A percentile compares a stretch with the other conserved stretches of the same genome.
Evolutionary conservation across 495 filamentous ascomycete species (phyloP).

Genomic region (Jackrogersella multiformis): DNA sequence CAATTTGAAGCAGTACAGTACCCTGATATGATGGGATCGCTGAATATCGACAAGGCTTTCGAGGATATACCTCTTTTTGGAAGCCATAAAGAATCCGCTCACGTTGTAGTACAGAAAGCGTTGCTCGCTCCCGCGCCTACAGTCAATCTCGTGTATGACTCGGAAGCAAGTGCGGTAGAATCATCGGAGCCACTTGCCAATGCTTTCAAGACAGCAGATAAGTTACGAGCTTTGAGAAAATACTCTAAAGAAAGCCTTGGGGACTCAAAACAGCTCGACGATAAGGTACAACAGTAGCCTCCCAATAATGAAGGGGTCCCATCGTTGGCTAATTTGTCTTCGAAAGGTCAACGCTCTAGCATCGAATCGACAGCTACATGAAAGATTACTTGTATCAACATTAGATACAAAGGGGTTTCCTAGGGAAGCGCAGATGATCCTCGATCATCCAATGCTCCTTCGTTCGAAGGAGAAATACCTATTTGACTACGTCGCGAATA

Average conservation of each 20-base stretch:
- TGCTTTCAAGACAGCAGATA: conserved; percentile 51
- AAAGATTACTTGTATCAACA: conserved; percentile 58
- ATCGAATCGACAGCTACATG: conserved; percentile 56
- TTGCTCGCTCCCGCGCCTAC: conserved; percentile 38
- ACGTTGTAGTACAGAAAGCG: conserved; percentile 46
- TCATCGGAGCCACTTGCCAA: conserved; percentile 43
- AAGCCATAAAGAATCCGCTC: conserved; percentile 46
- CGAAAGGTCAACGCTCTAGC: conserved; percentile 26
- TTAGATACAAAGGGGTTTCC: conserved; percentile 51
- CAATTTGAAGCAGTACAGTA: conserved; percentile 56
- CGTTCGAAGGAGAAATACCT: conserved; percentile 77
- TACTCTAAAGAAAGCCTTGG: conserved; percentile 37
- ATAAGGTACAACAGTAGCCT: conserved; percentile 8
- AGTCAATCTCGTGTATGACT: conserved; percentile 42
- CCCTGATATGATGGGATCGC: conserved; percentile 52
- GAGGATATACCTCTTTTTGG: conserved; percentile 58
- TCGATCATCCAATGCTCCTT: conserved; percentile 58
- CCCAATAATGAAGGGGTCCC: conserved; percentile 3
- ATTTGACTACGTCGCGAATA: conserved; percentile 76
- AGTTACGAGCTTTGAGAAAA: conserved; percentile 50
- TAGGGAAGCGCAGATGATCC: conserved; percentile 48
- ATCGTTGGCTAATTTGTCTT: conserved; percentile 10
- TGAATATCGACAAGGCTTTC: conserved; percentile 55
- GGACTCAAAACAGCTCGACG: conserved; percentile 12
- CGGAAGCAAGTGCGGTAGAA: conserved; percentile 30